phyloP scores from a whole-genome alignment of 495 filamentous ascomycete species.

The Neurospora sp. region DNA sequence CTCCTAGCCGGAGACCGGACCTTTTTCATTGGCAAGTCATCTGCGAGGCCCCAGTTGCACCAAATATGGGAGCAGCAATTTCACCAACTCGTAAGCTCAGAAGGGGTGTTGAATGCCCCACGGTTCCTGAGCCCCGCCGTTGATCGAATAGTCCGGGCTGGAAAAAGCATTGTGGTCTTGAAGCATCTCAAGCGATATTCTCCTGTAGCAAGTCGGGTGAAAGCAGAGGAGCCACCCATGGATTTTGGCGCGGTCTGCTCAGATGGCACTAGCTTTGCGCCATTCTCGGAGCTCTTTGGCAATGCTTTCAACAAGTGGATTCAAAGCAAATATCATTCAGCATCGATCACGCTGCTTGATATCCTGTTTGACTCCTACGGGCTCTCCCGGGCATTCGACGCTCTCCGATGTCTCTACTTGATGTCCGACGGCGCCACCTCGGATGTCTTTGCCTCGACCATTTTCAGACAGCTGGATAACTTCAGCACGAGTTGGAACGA shows the following conservation, averaged over 20 bases:
- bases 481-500: conserved; percentile 65
- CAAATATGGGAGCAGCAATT: conserved; percentile 73
- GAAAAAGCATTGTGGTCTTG: conserved; percentile 79
- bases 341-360: conserved; percentile 51
- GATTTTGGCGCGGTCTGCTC: conserved; percentile 47
- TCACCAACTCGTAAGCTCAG: conserved; percentile 44
- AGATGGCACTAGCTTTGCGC: conserved; percentile 39
- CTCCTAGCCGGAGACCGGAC: conserved; percentile 50
- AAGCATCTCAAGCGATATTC: conserved; percentile 46
- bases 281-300: conserved; percentile 67
- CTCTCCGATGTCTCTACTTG: conserved; percentile 62
- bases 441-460: conserved; percentile 49
- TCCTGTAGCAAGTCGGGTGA: conserved; percentile 5
- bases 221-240: conserved; percentile 31
- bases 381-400: conserved; percentile 53
- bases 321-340: conserved; percentile 55
- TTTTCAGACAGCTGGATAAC: conserved; percentile 72
- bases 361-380: conserved; percentile 62
- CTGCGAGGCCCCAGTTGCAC: conserved; percentile 46
- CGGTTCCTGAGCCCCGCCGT: conserved; percentile 60
- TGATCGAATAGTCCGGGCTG: conserved; percentile 67
- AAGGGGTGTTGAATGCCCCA: conserved; percentile 54
- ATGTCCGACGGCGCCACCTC: conserved; percentile 57
- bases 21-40: conserved; percentile 62
- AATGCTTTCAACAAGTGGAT: conserved; percentile 64